phyloP scores from a whole-genome alignment of 177 flowering plant species.

The Vitis hybrid region DNA sequence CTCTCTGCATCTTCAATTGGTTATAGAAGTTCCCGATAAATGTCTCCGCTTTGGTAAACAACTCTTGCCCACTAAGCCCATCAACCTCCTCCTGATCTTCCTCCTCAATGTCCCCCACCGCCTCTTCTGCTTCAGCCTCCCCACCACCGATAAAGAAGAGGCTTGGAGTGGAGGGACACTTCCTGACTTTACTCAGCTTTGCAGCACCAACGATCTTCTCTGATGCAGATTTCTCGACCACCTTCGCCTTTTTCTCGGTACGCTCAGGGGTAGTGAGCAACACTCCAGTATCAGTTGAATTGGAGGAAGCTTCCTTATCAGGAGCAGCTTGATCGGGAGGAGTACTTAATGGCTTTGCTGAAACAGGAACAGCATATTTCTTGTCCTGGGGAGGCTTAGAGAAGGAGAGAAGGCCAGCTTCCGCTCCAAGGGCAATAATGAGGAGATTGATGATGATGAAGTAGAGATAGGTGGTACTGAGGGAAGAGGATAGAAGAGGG shows the following conservation, averaged over 20 bases:
- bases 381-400: conserved; percentile 37
- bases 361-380: conserved; percentile 14
- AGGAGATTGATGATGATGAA: conserved; percentile 66
- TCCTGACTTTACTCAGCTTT: conserved; percentile 34
- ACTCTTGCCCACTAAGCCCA: conserved; percentile 47
- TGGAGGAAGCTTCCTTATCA: conserved; percentile 3
- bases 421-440: conserved; percentile 59
- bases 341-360: conserved; percentile 8
- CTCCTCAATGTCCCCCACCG: background rate
- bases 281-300: background rate
- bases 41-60: conserved; percentile 63
- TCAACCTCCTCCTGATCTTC: conserved; percentile 36
- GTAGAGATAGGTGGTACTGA: conserved; percentile 60
- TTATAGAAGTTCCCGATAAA: conserved; percentile 78
- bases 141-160: conserved; percentile 57
- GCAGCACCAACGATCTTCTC: conserved; percentile 30
- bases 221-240: conserved; percentile 32
- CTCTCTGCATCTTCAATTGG: conserved; percentile 81
- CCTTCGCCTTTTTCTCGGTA: conserved; percentile 11
- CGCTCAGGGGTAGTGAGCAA: background rate
- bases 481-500: conserved; percentile 58
- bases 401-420: conserved; percentile 61
- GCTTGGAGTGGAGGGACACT: conserved; percentile 66
- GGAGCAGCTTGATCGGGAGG: conserved; percentile 8
- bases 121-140: conserved; percentile 26